Evolutionary conservation across 176 grass and related monocot genomes (phyloP).

Genomic region (Aegilops bicornis): DNA sequence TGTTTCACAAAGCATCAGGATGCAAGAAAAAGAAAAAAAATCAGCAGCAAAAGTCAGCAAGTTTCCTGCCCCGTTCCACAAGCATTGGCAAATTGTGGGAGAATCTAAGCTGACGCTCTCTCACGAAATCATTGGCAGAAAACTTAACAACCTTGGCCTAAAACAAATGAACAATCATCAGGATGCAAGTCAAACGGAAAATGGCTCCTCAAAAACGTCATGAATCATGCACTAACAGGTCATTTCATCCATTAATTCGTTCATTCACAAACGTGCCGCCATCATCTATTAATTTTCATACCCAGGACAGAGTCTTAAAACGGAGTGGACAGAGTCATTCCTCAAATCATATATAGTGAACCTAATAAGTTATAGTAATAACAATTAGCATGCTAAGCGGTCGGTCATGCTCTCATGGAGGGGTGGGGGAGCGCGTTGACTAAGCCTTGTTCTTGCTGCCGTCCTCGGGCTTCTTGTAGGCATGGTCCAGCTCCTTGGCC

Average conservation of each 20-base stretch:
- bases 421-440: neutral
- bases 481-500: conserved; percentile 53
- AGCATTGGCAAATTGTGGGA: neutral
- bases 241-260: neutral
- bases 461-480: conserved; percentile 47
- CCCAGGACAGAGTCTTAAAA: neutral
- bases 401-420: neutral
- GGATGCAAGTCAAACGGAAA: neutral
- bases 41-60: neutral
- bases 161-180: neutral
- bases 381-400: conserved; percentile 14
- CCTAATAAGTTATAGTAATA: neutral
- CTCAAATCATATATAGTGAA: neutral
- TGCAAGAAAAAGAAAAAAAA: too few species aligned
- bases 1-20: too few species aligned
- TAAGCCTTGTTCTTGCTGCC: conserved; percentile 19
- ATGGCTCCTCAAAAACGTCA: neutral
- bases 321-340: neutral
- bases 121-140: too few species aligned
- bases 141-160: neutral
- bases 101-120: neutral
- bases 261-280: neutral
- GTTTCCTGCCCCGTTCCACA: too few species aligned
- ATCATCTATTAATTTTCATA: neutral
- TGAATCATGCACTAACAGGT: neutral